Evolutionary conservation across 129 eudicot species (phyloP).

Genomic region (Saposhnikovia divaricata): DNA sequence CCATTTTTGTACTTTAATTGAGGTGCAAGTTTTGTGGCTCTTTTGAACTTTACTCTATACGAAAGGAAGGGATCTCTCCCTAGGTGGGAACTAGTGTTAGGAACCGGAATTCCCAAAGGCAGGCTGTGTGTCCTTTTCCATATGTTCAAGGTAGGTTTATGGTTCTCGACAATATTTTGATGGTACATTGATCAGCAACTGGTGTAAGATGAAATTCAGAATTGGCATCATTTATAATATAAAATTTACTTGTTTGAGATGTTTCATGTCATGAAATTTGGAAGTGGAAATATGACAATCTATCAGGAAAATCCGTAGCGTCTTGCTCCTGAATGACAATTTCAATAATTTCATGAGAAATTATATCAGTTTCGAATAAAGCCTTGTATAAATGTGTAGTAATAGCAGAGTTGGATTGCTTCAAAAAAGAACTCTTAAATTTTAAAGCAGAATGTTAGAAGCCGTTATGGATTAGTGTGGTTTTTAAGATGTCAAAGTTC

Average conservation of each 20-base stretch:
- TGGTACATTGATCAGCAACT: not conserved
- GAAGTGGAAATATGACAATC: not conserved
- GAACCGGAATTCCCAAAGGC: not conserved
- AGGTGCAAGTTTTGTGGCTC: not conserved
- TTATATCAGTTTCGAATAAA: not conserved
- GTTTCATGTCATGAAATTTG: not conserved
- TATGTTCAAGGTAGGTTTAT: not conserved
- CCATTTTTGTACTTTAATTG: conserved; percentile 8
- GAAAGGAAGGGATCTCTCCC: not conserved
- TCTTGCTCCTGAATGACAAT: not conserved
- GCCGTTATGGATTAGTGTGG: too few species aligned
- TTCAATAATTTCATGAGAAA: too few species aligned
- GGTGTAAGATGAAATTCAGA: not conserved
- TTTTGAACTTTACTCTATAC: not conserved
- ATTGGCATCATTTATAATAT: not conserved
- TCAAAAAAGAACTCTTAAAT: too few species aligned
- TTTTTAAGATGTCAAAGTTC: too few species aligned
- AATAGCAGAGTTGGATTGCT: not conserved
- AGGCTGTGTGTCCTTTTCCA: not conserved
- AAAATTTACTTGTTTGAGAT: not conserved
- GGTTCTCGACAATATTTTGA: not conserved
- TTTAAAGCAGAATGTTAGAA: too few species aligned
- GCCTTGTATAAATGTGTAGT: not conserved
- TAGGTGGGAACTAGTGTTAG: not conserved
- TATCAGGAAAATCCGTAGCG: not conserved